Evolutionary conservation across 1,284 basidiomycete genomes (phyloP), one percentile per base, ranked within the genome.

Genomic region (Paramarasmius palmivorus): DNA sequence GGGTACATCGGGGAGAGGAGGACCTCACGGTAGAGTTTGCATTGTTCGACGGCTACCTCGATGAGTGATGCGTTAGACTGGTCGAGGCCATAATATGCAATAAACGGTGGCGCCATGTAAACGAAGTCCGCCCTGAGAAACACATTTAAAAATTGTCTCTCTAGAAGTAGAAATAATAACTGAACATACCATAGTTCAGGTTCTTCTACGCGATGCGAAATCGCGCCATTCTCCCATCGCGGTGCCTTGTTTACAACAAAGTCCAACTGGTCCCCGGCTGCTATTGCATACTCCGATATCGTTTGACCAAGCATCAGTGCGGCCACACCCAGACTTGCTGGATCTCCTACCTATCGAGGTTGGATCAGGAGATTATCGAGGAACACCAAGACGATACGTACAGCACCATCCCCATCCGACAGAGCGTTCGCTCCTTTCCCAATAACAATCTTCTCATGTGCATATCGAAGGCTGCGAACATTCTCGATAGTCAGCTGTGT

Each of bases 61-160:
- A 86, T 65, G 1, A 83, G 66, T 0, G 67, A 67, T 26, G 63
- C 58, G 60, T 81, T 73, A 19, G 65, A 55, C 2, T 70, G 73
- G 37, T 75, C 72, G 0, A 74, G 74, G 12, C 77, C 83, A 52
- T 80, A 74, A 57, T 77, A 82, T 0, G 82, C 82, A 3, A 84
- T 64, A 65, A 83, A 84, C 1, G 84, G 83, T 4, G 81, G 81
- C 3, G 77, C 82, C 83, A 86, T 86, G 63, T 78, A 84, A 0
- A 83, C 68, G 57, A 69, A 75, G 63, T 85, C 83, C 17, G 80
- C 73, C 83, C 82, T 84, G 17, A 44, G 37, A 36, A 47, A 26
- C 37, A 42, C 10, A 4, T 51, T 26, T 57, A 29, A 41, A 50
- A 26, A 23, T 23, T n/a, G n/a, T n/a, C n/a, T 46, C 23, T 23